Evolutionary conservation across 2,329 filamentous ascomycete genomes (phyloP).

Genomic region (Aspergillus vadensis): DNA sequence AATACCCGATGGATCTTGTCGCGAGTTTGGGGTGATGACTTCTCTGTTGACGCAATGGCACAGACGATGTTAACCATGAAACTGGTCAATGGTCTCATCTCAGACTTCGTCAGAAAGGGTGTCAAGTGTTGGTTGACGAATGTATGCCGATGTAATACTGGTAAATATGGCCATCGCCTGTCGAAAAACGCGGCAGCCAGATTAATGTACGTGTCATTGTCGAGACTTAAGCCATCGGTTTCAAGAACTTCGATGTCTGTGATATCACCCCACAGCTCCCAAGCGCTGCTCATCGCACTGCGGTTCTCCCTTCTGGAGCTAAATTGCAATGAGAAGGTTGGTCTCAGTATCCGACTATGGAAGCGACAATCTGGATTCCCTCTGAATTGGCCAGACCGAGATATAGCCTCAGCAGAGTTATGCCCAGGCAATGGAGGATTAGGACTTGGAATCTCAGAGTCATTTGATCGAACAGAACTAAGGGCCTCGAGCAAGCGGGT

Average conservation of each 20-base stretch:
- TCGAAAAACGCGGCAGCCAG: constrained; percentile 27
- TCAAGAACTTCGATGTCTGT: not conserved
- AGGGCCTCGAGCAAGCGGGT: not conserved
- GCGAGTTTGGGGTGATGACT: constrained; percentile 2
- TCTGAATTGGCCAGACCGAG: not conserved
- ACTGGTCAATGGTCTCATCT: constrained; percentile 4
- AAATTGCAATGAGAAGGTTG: constrained; percentile 2
- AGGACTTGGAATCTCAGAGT: not conserved
- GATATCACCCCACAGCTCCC: constrained; percentile 18
- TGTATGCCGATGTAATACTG: constrained; percentile 24
- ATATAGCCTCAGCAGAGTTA: not conserved
- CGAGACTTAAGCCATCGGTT: not conserved
- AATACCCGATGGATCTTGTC: constrained; percentile 8
- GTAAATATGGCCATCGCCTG: constrained; percentile 29
- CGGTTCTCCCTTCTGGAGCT: constrained; percentile 1
- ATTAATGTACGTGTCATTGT: constrained; percentile 2
- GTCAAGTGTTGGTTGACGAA: constrained; percentile 20
- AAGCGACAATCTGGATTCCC: not conserved
- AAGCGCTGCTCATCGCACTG: constrained; percentile 18
- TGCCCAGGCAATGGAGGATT: not conserved
- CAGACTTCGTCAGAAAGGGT: not conserved
- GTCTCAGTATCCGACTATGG: constrained; percentile 5
- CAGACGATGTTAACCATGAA: constrained; percentile 29
- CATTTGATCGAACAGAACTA: not conserved
- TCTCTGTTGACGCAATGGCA: constrained; percentile 26